Evolutionary conservation across 1,139 yeast genomes (phyloP).

Genomic region (Suhomyces bokatorum): DNA sequence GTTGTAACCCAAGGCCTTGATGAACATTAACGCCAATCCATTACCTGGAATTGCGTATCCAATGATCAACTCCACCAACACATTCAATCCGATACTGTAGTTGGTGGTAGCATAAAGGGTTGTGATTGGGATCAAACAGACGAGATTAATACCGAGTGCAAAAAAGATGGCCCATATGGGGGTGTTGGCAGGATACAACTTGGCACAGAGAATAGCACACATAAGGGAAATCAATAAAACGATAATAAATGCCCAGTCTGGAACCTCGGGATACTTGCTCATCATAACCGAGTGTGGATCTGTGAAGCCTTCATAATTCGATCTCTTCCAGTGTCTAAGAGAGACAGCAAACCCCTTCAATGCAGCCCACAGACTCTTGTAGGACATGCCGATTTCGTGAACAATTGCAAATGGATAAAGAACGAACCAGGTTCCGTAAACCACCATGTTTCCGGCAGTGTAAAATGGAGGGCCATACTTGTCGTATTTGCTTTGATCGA

Average conservation of each 20-base stretch:
- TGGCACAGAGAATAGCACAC: constrained; percentile 27
- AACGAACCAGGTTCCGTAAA: constrained; percentile 38
- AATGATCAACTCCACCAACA: constrained; percentile 40
- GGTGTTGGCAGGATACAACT: constrained; percentile 37
- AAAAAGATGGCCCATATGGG: constrained; percentile 35
- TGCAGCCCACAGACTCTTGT: constrained; percentile 13
- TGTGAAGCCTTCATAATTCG: constrained; percentile 20
- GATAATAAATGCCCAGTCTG: constrained; percentile 23
- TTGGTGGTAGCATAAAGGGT: constrained; percentile 41
- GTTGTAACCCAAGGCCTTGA: constrained; percentile 40
- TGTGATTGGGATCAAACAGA: constrained; percentile 38
- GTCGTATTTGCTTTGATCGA: constrained; percentile 20
- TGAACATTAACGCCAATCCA: constrained; percentile 38
- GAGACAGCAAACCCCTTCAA: constrained; percentile 7
- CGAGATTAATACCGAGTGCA: constrained; percentile 35
- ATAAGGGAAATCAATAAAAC: constrained; percentile 22
- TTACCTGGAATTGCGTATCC: constrained; percentile 43
- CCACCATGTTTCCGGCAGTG: constrained; percentile 43
- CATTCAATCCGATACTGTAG: constrained; percentile 40
- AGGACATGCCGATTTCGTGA: constrained; percentile 14
- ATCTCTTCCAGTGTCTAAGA: constrained; percentile 11
- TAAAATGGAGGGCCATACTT: constrained; percentile 46
- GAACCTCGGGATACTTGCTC: constrained; percentile 25
- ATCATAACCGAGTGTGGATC: constrained; percentile 25
- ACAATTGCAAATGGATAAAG: constrained; percentile 19